phyloP scores from a whole-genome alignment of 2,329 filamentous ascomycete species.

The Alternaria sp. region DNA sequence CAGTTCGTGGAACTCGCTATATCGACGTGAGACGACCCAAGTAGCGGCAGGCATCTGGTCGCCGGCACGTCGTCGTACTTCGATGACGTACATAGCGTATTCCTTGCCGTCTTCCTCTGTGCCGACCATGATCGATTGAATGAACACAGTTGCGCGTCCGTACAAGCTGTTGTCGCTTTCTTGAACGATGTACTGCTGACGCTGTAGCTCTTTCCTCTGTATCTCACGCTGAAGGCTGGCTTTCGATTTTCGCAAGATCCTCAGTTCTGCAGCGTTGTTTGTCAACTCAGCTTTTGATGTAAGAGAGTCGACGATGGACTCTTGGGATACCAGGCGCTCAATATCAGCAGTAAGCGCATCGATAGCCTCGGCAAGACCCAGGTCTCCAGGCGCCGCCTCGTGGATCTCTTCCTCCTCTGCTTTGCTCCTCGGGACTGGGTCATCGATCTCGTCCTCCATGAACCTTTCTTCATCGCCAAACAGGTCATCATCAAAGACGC shows the following conservation, averaged over 20 bases:
- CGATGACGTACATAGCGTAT: slow-evolving; percentile 90
- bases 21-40: slow-evolving; percentile 90
- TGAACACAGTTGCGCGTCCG: slow-evolving; percentile 85
- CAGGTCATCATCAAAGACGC: slow-evolving; percentile 92
- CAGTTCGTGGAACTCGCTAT: slow-evolving; percentile 96
- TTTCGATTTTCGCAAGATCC: slow-evolving; percentile 92
- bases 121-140: slow-evolving; percentile 91
- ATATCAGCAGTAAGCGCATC: slow-evolving; percentile 87
- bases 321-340: slow-evolving; percentile 84
- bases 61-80: slow-evolving; percentile 87
- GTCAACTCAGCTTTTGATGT: slow-evolving; percentile 95
- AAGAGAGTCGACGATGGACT: slow-evolving; percentile 88
- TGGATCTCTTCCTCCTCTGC: slow-evolving; percentile 83
- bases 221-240: slow-evolving; percentile 92
- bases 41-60: slow-evolving; percentile 97
- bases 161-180: slow-evolving; percentile 98
- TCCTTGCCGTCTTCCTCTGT: slow-evolving; percentile 92
- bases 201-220: slow-evolving; percentile 89
- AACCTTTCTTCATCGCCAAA: slow-evolving; percentile 91
- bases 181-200: slow-evolving; percentile 95
- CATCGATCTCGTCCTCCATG: slow-evolving; percentile 83
- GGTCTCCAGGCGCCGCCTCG: slow-evolving; percentile 90
- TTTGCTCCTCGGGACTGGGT: slow-evolving; percentile 65
- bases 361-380: slow-evolving; percentile 92
- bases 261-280: slow-evolving; percentile 91